A percentile compares a stretch with the other conserved stretches of the same genome.
Evolutionary conservation across 1,284 basidiomycete genomes (phyloP).

Genomic region (Irpex sp.): DNA sequence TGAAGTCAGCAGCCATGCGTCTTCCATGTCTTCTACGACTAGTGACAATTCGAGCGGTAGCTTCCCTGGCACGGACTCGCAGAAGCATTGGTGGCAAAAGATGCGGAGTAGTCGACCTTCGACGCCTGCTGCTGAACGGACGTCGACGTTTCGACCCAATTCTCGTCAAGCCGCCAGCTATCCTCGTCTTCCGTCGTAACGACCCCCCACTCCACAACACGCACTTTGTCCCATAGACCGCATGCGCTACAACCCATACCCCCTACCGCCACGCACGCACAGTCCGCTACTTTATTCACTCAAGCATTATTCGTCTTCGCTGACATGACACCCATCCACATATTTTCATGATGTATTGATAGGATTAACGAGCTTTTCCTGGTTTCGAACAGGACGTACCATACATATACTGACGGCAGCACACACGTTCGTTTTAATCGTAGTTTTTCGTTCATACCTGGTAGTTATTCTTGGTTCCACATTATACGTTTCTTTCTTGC

Average conservation of each 20-base stretch:
- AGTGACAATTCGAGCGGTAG: constrained; percentile 10
- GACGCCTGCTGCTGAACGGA: constrained; percentile 15
- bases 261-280: neutral
- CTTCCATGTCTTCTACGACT: constrained; percentile 8
- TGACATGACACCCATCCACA: neutral
- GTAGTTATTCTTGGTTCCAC: neutral
- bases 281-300: neutral
- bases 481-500: neutral
- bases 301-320: neutral
- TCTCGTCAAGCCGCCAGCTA: neutral
- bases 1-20: constrained; percentile 6
- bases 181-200: neutral
- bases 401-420: neutral
- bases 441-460: neutral
- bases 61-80: constrained; percentile 4
- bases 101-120: constrained; percentile 21
- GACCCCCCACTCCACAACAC: neutral
- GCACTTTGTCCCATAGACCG: neutral
- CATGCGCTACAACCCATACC: neutral
- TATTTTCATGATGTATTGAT: constrained; percentile 1
- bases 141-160: constrained; percentile 6
- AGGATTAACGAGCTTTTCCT: neutral
- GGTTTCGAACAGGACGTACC: neutral
- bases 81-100: constrained; percentile 27
- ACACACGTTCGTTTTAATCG: neutral